Evolutionary conservation across 768 basidiomycete genomes (phyloP).

Genomic region (Tricholoma saponaceum): DNA sequence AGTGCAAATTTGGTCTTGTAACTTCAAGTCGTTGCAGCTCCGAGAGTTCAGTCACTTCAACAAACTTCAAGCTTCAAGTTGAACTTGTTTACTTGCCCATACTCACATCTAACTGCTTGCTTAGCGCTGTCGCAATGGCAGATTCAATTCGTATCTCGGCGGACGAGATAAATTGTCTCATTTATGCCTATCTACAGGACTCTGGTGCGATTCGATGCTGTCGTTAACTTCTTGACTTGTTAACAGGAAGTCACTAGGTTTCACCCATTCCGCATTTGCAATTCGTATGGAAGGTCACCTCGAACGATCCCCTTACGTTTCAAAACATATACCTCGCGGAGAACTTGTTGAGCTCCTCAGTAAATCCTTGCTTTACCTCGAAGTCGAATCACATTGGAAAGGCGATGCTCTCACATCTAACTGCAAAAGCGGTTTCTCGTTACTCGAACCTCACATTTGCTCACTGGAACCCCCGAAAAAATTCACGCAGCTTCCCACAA

Average conservation of each 20-base stretch:
- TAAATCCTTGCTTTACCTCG: constrained; percentile 76
- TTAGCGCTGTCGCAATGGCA: constrained; percentile 5
- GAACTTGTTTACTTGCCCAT: neutral
- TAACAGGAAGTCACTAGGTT: constrained; percentile 42
- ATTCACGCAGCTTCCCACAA: constrained; percentile 4
- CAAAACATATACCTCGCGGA: constrained; percentile 75
- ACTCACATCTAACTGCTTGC: neutral
- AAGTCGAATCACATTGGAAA: constrained; percentile 83
- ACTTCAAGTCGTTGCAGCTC: no score
- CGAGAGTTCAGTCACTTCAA: no score
- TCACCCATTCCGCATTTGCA: constrained; percentile 79
- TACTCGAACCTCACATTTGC: constrained; percentile 75
- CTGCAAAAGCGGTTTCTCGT: constrained; percentile 69
- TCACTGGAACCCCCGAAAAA: constrained; percentile 36
- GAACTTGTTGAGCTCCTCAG: constrained; percentile 77
- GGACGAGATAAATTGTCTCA: constrained; percentile 82
- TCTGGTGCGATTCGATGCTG: constrained; percentile 48
- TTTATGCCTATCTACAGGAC: constrained; percentile 81
- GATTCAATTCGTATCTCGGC: constrained; percentile 61
- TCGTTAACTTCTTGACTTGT: neutral
- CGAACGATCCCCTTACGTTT: constrained; percentile 62
- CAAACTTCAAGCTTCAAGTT: no score
- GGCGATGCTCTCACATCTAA: constrained; percentile 53
- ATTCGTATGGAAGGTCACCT: constrained; percentile 71
- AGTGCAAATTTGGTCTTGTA: neutral